phyloP scores from a whole-genome alignment of 306 rosid species.

The Cyclanthera cordifolia region DNA sequence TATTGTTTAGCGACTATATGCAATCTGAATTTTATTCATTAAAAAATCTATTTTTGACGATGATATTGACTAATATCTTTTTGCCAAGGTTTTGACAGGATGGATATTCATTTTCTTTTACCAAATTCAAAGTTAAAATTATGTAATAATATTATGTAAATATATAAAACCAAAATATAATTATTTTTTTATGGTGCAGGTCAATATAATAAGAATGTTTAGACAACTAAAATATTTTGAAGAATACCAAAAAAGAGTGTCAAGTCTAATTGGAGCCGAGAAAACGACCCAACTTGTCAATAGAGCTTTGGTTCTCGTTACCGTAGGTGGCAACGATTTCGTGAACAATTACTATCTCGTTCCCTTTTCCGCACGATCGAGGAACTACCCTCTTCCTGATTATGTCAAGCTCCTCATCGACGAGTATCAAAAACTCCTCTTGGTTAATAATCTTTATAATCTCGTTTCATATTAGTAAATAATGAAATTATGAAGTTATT shows the following conservation, averaged over 20 bases:
- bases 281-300: slow-evolving; percentile 27
- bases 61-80: too few species aligned
- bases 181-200: slow-evolving; percentile 21
- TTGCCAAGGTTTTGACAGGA: too few species aligned
- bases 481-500: not conserved
- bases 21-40: not conserved
- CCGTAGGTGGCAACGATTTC: slow-evolving; percentile 78
- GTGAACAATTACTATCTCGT: slow-evolving; percentile 72
- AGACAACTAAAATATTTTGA: slow-evolving; percentile 43
- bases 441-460: slow-evolving; percentile 23
- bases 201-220: slow-evolving; percentile 53
- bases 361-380: slow-evolving; percentile 71
- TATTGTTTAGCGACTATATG: not conserved
- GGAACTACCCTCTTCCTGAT: slow-evolving; percentile 44
- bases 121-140: too few species aligned
- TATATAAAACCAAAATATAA: too few species aligned
- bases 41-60: too few species aligned
- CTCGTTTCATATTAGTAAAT: not conserved
- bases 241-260: slow-evolving; percentile 44
- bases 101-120: too few species aligned
- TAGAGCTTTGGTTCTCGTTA: slow-evolving; percentile 43
- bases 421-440: slow-evolving; percentile 42
- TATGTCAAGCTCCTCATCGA: slow-evolving; percentile 46
- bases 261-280: slow-evolving; percentile 35
- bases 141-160: too few species aligned